phyloP scores from a whole-genome alignment of 805 yeast genomes.

The Nakazawaea siamensis region DNA sequence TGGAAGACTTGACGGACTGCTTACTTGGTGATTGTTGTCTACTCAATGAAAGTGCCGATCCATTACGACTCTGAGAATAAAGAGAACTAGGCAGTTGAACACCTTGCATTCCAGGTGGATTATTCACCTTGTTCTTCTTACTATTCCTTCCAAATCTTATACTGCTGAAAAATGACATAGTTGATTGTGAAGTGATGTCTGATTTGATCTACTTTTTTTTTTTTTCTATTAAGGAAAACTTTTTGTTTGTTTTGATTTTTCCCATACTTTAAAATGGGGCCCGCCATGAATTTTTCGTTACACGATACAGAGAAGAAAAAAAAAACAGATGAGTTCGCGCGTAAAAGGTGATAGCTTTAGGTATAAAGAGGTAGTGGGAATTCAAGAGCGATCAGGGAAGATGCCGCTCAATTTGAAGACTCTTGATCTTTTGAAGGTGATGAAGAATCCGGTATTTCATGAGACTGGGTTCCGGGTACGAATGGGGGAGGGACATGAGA shows the following conservation, averaged over 20 bases:
- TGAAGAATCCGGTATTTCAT: too few relatives aligned
- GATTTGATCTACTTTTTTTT: not conserved
- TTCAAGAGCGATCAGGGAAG: not conserved
- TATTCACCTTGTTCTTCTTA: slow-evolving; percentile 21
- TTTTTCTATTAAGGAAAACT: not conserved
- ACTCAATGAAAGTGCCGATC: slow-evolving; percentile 38
- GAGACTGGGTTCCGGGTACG: too few relatives aligned
- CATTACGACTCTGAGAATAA: slow-evolving; percentile 31
- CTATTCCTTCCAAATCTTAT: slow-evolving; percentile 48
- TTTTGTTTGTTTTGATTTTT: not conserved
- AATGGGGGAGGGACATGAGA: slow-evolving; percentile 23
- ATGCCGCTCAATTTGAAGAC: not conserved
- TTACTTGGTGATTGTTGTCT: slow-evolving; percentile 37
- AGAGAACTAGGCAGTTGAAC: slow-evolving; percentile 18
- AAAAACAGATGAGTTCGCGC: not conserved
- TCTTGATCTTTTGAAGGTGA: too few relatives aligned
- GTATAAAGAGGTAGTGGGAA: not conserved
- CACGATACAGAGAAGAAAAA: not conserved
- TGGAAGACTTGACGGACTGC: slow-evolving; percentile 29
- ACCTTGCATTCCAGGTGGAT: slow-evolving; percentile 15
- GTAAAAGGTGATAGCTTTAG: not conserved
- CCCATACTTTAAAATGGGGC: not conserved
- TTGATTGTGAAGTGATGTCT: too few relatives aligned
- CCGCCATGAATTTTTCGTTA: not conserved
- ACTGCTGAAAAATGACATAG: slow-evolving; percentile 32